Evolutionary conservation across 1,284 basidiomycete genomes (phyloP).

Genomic region (Exobasidium rhododendri): DNA sequence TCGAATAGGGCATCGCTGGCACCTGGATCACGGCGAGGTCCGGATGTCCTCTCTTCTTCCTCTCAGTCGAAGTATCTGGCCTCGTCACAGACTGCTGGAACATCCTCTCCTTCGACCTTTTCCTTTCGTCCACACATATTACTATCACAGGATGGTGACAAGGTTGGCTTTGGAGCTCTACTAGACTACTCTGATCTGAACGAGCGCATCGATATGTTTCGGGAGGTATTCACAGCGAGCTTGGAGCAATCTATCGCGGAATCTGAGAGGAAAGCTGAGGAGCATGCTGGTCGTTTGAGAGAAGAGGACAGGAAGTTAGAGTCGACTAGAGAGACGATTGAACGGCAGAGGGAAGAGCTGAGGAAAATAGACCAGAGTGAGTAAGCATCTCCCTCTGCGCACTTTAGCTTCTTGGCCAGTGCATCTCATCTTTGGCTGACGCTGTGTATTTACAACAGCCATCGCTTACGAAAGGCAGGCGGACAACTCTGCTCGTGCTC

Average conservation of each 20-base stretch:
- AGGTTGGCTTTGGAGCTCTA: slow-evolving; percentile 2
- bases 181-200: slow-evolving; percentile 7
- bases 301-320: not conserved
- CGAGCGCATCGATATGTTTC: not conserved
- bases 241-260: not conserved
- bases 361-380: not conserved
- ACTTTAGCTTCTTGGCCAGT: too few relatives aligned
- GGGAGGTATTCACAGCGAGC: not conserved
- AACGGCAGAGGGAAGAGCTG: not conserved
- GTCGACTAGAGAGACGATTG: not conserved
- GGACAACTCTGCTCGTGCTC: slow-evolving; percentile 11
- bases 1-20: not conserved
- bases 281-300: not conserved
- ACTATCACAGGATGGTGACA: not conserved
- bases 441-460: too few relatives aligned
- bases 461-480: slow-evolving; percentile 13
- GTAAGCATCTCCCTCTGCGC: not conserved
- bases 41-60: not conserved
- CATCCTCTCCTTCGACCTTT: not conserved
- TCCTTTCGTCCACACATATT: not conserved
- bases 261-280: not conserved
- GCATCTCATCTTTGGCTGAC: too few relatives aligned
- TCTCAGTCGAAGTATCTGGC: too few relatives aligned
- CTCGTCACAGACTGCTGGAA: not conserved
- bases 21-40: not conserved